Evolutionary conservation across 306 rosid genomes (phyloP), one percentile per base, ranked within the genome.

Genomic region (Canavalia gladiata): DNA sequence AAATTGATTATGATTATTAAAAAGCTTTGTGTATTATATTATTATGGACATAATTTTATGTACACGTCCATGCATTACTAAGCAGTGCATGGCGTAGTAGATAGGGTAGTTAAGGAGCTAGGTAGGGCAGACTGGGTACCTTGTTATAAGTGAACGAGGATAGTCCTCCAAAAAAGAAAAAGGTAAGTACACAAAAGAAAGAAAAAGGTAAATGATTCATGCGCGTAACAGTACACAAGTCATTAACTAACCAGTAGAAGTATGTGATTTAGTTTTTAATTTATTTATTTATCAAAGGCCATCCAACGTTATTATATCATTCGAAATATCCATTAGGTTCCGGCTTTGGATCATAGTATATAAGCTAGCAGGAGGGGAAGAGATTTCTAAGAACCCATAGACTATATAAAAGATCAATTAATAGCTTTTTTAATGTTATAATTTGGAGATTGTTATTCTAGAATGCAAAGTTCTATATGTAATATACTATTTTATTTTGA

Each of bases 71-170:
- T 74, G 81, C 58, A 78, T 41, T 68, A 4, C 67, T 47, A 56
- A 73, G 68, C 58, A 84, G 84, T 79, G 84, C 87, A 84, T 84
- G 84, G 81, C 67, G 35, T 30, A 79, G 73, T 47, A 57, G 18
- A 54, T 84, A 58, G 78, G 84, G 81, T 79, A 66, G 84, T 43
- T 76, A 30, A 74, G 52, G 25, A 75, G 63, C 71, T 72, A 63
- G 72, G 74, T 74, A 72, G 45, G 47, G 18, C 9, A 79, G 72
- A 67, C 4, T 46, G 73, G 77, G 81, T 69, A 74, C 78, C 81
- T 68, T 41, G 81, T 68, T 67, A 18, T 18, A 60, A 79, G 76
- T 65, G 65, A 79, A 65, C 65, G 56, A 69, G 54, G 80, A 45
- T 37, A 42, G 54, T 70, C 73, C 66, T 60, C 78, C 59, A 9